phyloP scores from a whole-genome alignment of 2,329 filamentous ascomycete species.

The Cordyceps tenuipes region DNA sequence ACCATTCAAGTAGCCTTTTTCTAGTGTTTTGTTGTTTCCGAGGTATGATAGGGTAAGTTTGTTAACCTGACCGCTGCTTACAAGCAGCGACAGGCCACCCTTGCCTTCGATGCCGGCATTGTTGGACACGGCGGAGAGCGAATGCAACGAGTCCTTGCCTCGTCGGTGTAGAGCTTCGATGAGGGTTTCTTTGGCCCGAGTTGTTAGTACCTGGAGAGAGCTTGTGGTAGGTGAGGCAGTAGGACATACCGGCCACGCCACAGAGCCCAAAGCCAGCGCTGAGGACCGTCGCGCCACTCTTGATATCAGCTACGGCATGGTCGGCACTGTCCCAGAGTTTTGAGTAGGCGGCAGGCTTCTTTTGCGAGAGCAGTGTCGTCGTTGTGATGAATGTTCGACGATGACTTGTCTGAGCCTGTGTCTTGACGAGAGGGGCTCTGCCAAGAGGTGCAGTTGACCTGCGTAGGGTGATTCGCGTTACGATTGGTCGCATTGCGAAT shows the following conservation, averaged over 20 bases:
- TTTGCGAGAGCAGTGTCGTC: background rate
- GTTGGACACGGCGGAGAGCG: constrained; percentile 70
- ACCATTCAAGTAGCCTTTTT: constrained; percentile 67
- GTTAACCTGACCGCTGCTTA: constrained; percentile 60
- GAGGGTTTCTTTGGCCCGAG: constrained; percentile 49
- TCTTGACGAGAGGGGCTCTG: background rate
- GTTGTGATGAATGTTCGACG: background rate
- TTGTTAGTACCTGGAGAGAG: background rate
- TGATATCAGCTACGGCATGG: constrained; percentile 60
- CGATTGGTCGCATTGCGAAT: constrained; percentile 1
- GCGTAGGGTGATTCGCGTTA: background rate
- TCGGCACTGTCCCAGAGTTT: constrained; percentile 51
- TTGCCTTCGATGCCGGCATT: constrained; percentile 65
- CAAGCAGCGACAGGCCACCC: constrained; percentile 60
- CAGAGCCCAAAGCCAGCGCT: constrained; percentile 79
- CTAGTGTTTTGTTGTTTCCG: constrained; percentile 68
- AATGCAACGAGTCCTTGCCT: constrained; percentile 52
- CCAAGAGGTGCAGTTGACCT: background rate
- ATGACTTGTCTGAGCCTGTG: background rate
- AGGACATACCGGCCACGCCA: constrained; percentile 53
- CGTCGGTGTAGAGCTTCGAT: constrained; percentile 58
- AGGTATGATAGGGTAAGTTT: constrained; percentile 69
- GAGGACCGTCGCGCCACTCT: constrained; percentile 61
- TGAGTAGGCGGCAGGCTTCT: constrained; percentile 20
- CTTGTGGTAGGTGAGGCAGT: background rate